A percentile compares a stretch with the other conserved stretches of the same genome.
phyloP scores from a whole-genome alignment of 1,284 basidiomycete genomes.

The Boletus calvinii region DNA sequence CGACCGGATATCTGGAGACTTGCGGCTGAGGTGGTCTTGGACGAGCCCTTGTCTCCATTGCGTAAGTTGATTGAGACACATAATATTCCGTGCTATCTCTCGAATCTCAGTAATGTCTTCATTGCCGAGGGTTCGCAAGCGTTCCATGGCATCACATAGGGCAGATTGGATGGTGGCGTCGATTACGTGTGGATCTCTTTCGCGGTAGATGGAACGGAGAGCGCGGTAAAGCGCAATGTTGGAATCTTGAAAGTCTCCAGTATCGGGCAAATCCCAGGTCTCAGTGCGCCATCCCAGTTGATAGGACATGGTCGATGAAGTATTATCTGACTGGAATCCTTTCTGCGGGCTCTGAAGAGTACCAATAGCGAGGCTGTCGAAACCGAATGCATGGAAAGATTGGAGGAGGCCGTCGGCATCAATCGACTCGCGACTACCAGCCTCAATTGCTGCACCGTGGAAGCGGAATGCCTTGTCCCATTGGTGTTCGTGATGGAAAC shows the following conservation, averaged over 20 bases:
- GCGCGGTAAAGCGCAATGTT: slow-evolving; percentile 75
- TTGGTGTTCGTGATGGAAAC: slow-evolving; percentile 89
- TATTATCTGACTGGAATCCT: slow-evolving; percentile 33
- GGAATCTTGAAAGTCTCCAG: slow-evolving; percentile 41
- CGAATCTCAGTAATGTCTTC: slow-evolving; percentile 79
- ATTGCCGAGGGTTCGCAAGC: slow-evolving; percentile 64
- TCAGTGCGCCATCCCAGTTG: slow-evolving; percentile 87
- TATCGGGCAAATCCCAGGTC: slow-evolving; percentile 88
- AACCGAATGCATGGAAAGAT: slow-evolving; percentile 86
- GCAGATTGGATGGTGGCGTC: slow-evolving; percentile 49
- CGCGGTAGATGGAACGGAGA: slow-evolving; percentile 75
- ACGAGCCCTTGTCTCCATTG: slow-evolving; percentile 48
- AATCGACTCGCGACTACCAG: slow-evolving; percentile 39
- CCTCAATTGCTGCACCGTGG: slow-evolving; percentile 83
- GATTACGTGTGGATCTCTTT: slow-evolving; percentile 55
- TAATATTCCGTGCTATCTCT: slow-evolving; percentile 62
- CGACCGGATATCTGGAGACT: slow-evolving; percentile 34
- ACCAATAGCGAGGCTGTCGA: slow-evolving; percentile 75
- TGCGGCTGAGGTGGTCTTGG: slow-evolving; percentile 40
- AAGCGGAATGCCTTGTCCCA: slow-evolving; percentile 91
- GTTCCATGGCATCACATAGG: slow-evolving; percentile 60
- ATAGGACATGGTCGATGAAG: slow-evolving; percentile 60
- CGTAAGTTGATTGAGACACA: slow-evolving; percentile 76
- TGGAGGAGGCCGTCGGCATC: slow-evolving; percentile 62
- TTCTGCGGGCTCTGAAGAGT: slow-evolving; percentile 49